Evolutionary conservation across 106 monocot species (phyloP).

Genomic region (Alisma plantagoaquatica): DNA sequence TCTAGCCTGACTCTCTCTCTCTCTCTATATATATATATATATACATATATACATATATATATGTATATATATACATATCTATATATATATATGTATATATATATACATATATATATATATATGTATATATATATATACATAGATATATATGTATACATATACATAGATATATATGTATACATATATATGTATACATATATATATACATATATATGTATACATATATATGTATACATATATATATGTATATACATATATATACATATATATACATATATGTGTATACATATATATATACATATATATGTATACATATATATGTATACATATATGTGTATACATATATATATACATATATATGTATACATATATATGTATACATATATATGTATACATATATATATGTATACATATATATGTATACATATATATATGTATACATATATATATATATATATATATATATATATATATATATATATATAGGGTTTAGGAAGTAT

Average conservation of each 20-base stretch:
- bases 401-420: background rate
- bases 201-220: background rate
- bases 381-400: background rate
- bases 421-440: background rate
- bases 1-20: no score
- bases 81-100: no score
- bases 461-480: no score
- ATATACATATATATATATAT: no score
- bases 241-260: slow-evolving; percentile 1
- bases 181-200: no score
- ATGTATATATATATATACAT: no score
- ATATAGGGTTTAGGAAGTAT: no score
- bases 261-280: background rate
- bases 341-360: slow-evolving; percentile 1
- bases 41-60: no score
- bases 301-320: background rate
- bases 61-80: no score
- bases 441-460: slow-evolving; percentile 9
- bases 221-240: slow-evolving; percentile 1
- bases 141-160: no score
- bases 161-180: no score
- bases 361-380: background rate
- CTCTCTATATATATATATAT: no score
- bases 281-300: background rate
- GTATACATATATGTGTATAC: background rate